Conservation (phyloP, 441 rosid genomes). For the Aleurites moluccanus region DNA sequence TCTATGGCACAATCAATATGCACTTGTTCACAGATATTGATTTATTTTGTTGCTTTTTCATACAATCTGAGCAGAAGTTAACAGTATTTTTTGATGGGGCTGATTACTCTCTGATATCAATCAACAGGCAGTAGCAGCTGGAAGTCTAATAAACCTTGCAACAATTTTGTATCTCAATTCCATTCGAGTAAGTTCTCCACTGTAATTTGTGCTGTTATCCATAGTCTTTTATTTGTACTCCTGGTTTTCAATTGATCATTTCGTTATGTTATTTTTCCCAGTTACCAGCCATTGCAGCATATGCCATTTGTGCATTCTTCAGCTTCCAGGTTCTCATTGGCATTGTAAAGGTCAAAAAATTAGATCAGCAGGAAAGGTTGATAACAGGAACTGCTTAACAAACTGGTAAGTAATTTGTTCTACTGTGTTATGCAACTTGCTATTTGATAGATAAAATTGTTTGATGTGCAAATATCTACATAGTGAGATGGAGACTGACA, state of each 20-base stretch:
- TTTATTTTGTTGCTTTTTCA: not conserved
- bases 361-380: slow-evolving; percentile 81
- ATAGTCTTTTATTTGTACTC: slow-evolving; percentile 15
- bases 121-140: slow-evolving; percentile 90
- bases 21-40: not conserved
- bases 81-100: not conserved
- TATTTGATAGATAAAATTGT: not conserved
- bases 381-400: slow-evolving; percentile 89
- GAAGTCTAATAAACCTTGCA: slow-evolving; percentile 90
- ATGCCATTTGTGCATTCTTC: slow-evolving; percentile 68
- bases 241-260: slow-evolving; percentile 14
- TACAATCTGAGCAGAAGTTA: not conserved
- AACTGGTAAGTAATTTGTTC: slow-evolving; percentile 35
- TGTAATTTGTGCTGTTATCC: not conserved
- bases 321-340: slow-evolving; percentile 82
- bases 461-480: not conserved
- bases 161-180: slow-evolving; percentile 90
- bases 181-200: slow-evolving; percentile 62
- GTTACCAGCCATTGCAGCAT: slow-evolving; percentile 81
- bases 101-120: slow-evolving; percentile 12
- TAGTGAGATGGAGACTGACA: slow-evolving; percentile 4
- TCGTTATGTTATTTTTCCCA: slow-evolving; percentile 29
- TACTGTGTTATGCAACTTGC: not conserved
- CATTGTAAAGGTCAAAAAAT: slow-evolving; percentile 72
- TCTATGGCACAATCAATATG: not conserved